phyloP scores from a whole-genome alignment of 768 basidiomycete species.

The Leccinum variicolor region DNA sequence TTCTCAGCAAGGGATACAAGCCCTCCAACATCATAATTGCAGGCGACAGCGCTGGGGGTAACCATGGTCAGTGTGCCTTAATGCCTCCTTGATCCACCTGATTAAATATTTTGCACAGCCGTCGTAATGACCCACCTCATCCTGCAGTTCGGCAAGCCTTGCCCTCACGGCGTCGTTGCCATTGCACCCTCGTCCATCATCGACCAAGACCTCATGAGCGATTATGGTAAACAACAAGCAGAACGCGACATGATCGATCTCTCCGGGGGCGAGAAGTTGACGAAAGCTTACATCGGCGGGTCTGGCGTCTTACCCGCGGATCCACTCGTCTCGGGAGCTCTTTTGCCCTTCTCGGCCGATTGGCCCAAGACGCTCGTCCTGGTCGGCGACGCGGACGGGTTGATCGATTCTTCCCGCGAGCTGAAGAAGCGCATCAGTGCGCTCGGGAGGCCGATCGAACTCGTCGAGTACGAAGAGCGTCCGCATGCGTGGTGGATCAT shows the following conservation, averaged over 20 bases:
- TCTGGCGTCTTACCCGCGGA: slow-evolving; percentile 6
- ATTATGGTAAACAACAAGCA: too few species aligned
- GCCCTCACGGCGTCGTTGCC: slow-evolving; percentile 54
- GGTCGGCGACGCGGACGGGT: slow-evolving; percentile 15
- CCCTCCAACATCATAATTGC: slow-evolving; percentile 16
- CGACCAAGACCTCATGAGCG: too few species aligned
- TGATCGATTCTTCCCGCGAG: slow-evolving; percentile 10
- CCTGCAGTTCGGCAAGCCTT: slow-evolving; percentile 48
- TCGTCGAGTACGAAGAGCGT: slow-evolving; percentile 23
- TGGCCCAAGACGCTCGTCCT: slow-evolving; percentile 25
- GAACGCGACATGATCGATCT: slow-evolving; percentile 1
- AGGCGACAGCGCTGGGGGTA: slow-evolving; percentile 28
- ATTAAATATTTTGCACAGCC: slow-evolving; percentile 9
- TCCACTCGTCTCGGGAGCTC: slow-evolving; percentile 18
- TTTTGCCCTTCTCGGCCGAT: slow-evolving; percentile 9
- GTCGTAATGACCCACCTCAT: slow-evolving; percentile 30
- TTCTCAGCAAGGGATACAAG: slow-evolving; percentile 22
- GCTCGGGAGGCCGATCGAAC: slow-evolving; percentile 6
- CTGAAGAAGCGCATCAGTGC: slow-evolving; percentile 6
- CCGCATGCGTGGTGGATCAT: slow-evolving; percentile 25
- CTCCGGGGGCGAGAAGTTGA: neutral
- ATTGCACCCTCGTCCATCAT: slow-evolving; percentile 49
- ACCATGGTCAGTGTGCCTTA: slow-evolving; percentile 22
- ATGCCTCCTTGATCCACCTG: neutral
- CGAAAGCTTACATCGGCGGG: slow-evolving; percentile 8